Evolutionary conservation across 73 alveolate species (phyloP).

Genomic region (Blepharisma stoltei): DNA sequence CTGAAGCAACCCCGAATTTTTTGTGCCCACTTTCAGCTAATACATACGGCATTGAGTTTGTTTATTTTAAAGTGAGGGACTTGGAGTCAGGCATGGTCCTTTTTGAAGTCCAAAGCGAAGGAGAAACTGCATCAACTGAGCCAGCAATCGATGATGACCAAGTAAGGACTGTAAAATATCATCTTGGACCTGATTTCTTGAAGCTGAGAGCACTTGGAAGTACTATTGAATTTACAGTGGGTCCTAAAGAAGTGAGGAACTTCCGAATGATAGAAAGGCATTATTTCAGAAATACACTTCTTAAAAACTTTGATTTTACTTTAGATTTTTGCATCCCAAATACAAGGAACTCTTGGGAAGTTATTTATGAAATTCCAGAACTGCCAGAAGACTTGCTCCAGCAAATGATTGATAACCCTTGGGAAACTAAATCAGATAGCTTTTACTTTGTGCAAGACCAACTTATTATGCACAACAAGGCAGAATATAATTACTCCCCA

Average conservation of each 20-base stretch:
- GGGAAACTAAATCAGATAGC: constrained; percentile 92
- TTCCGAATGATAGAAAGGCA: constrained; percentile 90
- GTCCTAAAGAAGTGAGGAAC: constrained; percentile 74
- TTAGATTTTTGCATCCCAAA: constrained; percentile 94
- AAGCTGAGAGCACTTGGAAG: constrained; percentile 76
- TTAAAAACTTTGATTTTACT: constrained; percentile 79
- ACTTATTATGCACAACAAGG: constrained; percentile 94
- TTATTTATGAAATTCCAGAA: constrained; percentile 85
- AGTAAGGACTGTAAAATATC: constrained; percentile 78
- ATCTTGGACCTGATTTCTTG: constrained; percentile 87
- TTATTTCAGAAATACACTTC: constrained; percentile 78
- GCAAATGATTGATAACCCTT: constrained; percentile 86
- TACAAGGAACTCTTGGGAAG: constrained; percentile 94
- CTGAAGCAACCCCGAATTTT: constrained; percentile 40
- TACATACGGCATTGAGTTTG: constrained; percentile 59
- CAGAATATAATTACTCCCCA: constrained; percentile 85
- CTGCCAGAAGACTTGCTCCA: constrained; percentile 63
- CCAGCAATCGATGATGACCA: constrained; percentile 56
- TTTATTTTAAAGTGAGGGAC: constrained; percentile 65
- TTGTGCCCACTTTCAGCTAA: constrained; percentile 73
- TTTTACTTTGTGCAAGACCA: constrained; percentile 93
- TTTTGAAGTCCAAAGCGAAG: constrained; percentile 67
- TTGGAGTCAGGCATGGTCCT: constrained; percentile 65
- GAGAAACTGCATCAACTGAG: not conserved
- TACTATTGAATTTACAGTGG: constrained; percentile 71